phyloP scores from a whole-genome alignment of 495 filamentous ascomycete genomes.

The Monascus purpureus region DNA sequence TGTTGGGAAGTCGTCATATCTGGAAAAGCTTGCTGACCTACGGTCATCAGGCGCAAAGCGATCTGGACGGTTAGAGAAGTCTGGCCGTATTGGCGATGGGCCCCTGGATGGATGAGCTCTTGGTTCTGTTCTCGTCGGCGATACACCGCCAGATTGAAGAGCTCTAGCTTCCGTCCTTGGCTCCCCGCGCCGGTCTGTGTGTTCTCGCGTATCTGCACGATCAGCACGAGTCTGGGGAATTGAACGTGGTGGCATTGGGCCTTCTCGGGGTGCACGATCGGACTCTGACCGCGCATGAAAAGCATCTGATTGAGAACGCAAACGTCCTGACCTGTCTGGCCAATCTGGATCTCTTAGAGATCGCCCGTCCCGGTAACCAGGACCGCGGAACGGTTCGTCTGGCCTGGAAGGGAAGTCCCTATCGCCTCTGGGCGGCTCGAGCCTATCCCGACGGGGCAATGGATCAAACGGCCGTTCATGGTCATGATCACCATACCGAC shows the following conservation, averaged over 20 bases:
- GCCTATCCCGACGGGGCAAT: constrained; percentile 3
- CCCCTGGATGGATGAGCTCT: background rate
- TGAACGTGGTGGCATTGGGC: constrained; percentile 5
- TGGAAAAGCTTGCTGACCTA: constrained; percentile 11
- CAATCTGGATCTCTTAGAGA: constrained; percentile 21
- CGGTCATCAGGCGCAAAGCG: constrained; percentile 24
- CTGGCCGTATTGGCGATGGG: constrained; percentile 14
- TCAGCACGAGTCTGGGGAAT: constrained; percentile 16
- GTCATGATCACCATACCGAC: constrained; percentile 23
- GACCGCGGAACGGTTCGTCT: constrained; percentile 30
- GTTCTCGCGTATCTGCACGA: constrained; percentile 23
- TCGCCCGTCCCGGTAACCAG: constrained; percentile 21
- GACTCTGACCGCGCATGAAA: constrained; percentile 13
- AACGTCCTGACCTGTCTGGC: constrained; percentile 24
- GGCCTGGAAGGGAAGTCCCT: constrained; percentile 21
- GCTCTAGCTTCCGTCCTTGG: constrained; percentile 5
- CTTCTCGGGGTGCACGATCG: constrained; percentile 5
- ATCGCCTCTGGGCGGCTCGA: constrained; percentile 7
- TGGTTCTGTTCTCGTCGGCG: background rate
- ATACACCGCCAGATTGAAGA: constrained; percentile 3
- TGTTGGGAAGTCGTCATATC: constrained; percentile 24
- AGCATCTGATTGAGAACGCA: constrained; percentile 14
- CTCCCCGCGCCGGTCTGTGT: constrained; percentile 21
- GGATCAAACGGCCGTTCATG: constrained; percentile 21
- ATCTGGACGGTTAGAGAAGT: constrained; percentile 24